Percentiles rank a stretch among this genome's conserved stretches.
These are phyloP conservation scores for Fragaria nilgerrensis DNA, from an alignment of 306 rosid species.

Conservation along the genomic window DNA sequence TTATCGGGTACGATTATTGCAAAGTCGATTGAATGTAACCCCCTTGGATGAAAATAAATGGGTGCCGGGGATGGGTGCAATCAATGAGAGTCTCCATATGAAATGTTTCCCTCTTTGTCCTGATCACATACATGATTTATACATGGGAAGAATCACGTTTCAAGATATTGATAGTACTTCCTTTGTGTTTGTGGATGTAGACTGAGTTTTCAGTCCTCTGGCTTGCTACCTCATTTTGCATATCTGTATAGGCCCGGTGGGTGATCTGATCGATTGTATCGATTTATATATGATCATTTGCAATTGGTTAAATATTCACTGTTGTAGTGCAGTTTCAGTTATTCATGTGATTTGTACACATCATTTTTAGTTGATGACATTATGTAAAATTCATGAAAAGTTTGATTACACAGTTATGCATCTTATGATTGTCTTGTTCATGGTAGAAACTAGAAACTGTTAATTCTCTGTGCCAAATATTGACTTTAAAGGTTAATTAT, in stretches of 20 bases:
- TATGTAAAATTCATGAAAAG: background rate
- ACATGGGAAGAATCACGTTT: constrained; percentile 63
- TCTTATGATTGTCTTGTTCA: background rate
- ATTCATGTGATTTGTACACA: background rate
- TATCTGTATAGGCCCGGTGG: background rate
- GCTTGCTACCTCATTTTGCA: no score
- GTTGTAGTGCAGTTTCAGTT: background rate
- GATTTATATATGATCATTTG: background rate
- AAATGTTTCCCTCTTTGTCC: constrained; percentile 80
- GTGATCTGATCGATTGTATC: background rate
- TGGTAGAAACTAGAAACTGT: background rate
- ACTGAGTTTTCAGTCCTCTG: constrained; percentile 27
- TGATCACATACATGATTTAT: constrained; percentile 63
- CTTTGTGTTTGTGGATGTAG: constrained; percentile 23
- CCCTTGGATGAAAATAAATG: constrained; percentile 53
- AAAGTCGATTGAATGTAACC: constrained; percentile 47
- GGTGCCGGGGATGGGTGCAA: constrained; percentile 68
- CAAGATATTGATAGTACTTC: constrained; percentile 71
- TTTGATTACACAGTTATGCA: background rate
- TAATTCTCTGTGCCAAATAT: background rate
- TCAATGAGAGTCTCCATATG: constrained; percentile 59
- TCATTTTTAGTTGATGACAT: background rate
- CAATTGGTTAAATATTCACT: background rate
- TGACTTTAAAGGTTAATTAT: background rate
- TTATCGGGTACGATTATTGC: constrained; percentile 66